A percentile compares a stretch with the other conserved stretches of the same genome.
Evolutionary conservation across 2,329 filamentous ascomycete species (phyloP).

Genomic region (Fusarium clavum): DNA sequence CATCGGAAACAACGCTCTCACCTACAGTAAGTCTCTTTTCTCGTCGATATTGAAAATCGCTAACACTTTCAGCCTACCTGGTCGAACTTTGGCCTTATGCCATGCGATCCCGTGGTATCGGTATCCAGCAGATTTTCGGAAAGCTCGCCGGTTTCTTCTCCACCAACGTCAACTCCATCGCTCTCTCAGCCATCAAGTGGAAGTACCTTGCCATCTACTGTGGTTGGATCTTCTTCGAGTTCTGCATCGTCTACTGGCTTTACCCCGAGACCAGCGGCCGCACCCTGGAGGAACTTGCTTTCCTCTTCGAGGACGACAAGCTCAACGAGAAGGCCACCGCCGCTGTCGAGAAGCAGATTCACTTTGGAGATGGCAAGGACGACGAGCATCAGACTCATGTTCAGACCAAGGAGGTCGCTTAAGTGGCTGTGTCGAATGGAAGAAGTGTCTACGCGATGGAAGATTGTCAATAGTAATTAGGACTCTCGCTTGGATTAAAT

Average conservation of each 20-base stretch:
- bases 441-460: background rate
- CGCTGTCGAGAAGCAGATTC: slow-evolving; percentile 55
- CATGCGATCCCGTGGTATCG: slow-evolving; percentile 68
- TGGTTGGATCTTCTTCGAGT: slow-evolving; percentile 57
- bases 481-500: background rate
- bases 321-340: slow-evolving; percentile 53
- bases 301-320: slow-evolving; percentile 56
- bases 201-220: slow-evolving; percentile 59
- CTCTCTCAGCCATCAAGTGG: slow-evolving; percentile 55
- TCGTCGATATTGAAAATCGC: background rate
- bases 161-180: slow-evolving; percentile 59
- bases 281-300: slow-evolving; percentile 75
- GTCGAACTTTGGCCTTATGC: slow-evolving; percentile 70
- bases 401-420: slow-evolving; percentile 30
- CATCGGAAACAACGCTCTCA: slow-evolving; percentile 41
- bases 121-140: slow-evolving; percentile 67
- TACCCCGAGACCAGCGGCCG: slow-evolving; percentile 85
- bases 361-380: slow-evolving; percentile 38
- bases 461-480: background rate
- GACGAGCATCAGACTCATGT: slow-evolving; percentile 8
- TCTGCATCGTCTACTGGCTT: slow-evolving; percentile 76
- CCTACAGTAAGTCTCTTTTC: slow-evolving; percentile 33
- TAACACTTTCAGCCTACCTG: slow-evolving; percentile 56
- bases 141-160: slow-evolving; percentile 56
- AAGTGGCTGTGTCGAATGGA: background rate